phyloP scores from a whole-genome alignment of 2,329 filamentous ascomycete genomes.

The Bipolaris gigantea region DNA sequence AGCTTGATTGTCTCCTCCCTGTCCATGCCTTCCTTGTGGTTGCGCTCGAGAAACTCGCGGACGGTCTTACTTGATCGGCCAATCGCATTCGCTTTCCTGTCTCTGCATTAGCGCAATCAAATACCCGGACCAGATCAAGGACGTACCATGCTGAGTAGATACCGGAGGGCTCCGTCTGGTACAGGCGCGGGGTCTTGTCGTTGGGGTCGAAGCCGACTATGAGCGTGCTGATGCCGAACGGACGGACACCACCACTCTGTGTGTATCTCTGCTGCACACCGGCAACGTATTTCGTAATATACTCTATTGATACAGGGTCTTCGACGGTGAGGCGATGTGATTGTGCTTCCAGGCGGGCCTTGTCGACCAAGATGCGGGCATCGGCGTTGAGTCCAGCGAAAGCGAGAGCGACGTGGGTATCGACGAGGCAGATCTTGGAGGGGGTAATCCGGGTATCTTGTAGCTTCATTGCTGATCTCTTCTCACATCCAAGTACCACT shows the following conservation, averaged over 20 bases:
- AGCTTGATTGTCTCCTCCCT: slow-evolving; percentile 93
- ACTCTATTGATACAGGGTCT: slow-evolving; percentile 96
- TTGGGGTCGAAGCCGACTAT: slow-evolving; percentile 98
- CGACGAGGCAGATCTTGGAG: slow-evolving; percentile 95
- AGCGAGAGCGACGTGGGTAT: slow-evolving; percentile 93
- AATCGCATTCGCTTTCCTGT: slow-evolving; percentile 98
- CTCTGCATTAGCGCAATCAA: slow-evolving; percentile 14
- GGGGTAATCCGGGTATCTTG: slow-evolving; percentile 99
- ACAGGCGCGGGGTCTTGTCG: slow-evolving; percentile 83
- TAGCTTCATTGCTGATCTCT: slow-evolving; percentile 98
- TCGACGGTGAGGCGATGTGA: slow-evolving; percentile 96
- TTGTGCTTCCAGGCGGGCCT: slow-evolving; percentile 94
- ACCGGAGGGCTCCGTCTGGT: slow-evolving; percentile 98
- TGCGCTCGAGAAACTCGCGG: slow-evolving; percentile 95
- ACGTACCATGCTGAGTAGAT: slow-evolving; percentile 98
- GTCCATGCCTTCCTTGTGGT: slow-evolving; percentile 98
- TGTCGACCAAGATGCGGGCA: slow-evolving; percentile 96
- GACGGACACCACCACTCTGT: slow-evolving; percentile 94
- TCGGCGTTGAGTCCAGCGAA: slow-evolving; percentile 98
- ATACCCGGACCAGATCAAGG: neutral
- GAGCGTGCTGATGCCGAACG: slow-evolving; percentile 97
- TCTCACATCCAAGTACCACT: slow-evolving; percentile 96
- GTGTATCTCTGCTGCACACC: slow-evolving; percentile 99
- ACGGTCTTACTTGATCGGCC: slow-evolving; percentile 98
- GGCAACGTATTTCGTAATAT: slow-evolving; percentile 98